Percentiles rank a stretch among this genome's conserved stretches.
Conservation (phyloP, 192 early-diverging fungal genomes). For the Neocallimastix lanati region DNA sequence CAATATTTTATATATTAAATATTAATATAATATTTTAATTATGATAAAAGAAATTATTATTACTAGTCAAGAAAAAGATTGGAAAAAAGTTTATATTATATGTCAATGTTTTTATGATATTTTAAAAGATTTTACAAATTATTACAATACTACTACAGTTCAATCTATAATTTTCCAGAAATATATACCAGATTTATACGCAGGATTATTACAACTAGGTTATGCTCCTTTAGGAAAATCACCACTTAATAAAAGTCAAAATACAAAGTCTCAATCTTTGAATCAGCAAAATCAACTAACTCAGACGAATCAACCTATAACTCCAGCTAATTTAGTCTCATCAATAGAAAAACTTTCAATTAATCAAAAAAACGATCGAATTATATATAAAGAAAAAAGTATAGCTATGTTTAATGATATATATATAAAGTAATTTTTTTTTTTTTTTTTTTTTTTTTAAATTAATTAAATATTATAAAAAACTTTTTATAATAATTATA, state of each 20-base stretch:
- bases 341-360: not conserved
- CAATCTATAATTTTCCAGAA: conserved; percentile 28
- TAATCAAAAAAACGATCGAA: not conserved
- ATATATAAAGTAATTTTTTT: not conserved
- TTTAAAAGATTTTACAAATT: not conserved
- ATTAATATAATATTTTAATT: not conserved
- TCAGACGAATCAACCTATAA: not conserved
- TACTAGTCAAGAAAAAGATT: not conserved
- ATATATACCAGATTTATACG: conserved; percentile 44
- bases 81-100: not conserved
- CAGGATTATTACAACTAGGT: conserved; percentile 42
- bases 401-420: not conserved
- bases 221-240: conserved; percentile 36
- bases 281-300: too few species aligned
- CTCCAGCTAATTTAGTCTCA: not conserved
- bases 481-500: too few species aligned
- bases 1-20: too few species aligned
- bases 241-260: not conserved
- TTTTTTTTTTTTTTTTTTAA: too few species aligned
- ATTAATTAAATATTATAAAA: too few species aligned
- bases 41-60: not conserved
- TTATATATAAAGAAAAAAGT: not conserved
- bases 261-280: not conserved
- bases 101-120: not conserved
- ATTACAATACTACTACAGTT: conserved; percentile 27